phyloP scores from a whole-genome alignment of 352 stramenopile species.

The Globisporangium nodosum region DNA sequence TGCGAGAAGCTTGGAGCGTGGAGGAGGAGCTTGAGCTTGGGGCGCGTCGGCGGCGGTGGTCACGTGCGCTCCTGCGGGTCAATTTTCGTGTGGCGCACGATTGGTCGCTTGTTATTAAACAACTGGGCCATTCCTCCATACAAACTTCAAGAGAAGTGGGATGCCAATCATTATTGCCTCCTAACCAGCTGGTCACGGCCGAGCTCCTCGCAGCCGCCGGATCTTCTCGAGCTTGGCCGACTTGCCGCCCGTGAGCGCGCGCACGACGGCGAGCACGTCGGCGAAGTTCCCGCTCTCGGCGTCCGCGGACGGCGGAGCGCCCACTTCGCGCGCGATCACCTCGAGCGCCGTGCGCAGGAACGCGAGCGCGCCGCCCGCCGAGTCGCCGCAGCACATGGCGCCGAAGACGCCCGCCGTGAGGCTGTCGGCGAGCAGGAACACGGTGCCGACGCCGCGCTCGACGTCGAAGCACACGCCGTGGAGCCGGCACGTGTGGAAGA shows the following conservation, averaged over 20 bases:
- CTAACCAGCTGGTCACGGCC: too few species aligned
- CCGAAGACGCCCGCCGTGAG: conserved; percentile 77
- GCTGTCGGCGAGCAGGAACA: conserved; percentile 76
- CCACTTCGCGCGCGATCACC: conserved; percentile 64
- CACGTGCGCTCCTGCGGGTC: background rate
- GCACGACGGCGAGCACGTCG: conserved; percentile 42
- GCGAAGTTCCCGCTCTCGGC: conserved; percentile 47
- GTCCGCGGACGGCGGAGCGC: conserved; percentile 23
- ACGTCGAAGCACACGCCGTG: conserved; percentile 88
- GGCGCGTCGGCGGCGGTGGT: too few species aligned
- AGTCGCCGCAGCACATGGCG: conserved; percentile 58
- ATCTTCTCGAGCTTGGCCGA: conserved; percentile 41
- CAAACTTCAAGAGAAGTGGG: background rate
- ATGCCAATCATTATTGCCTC: too few species aligned
- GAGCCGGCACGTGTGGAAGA: conserved; percentile 86
- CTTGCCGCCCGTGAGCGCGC: conserved; percentile 33
- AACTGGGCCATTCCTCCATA: background rate
- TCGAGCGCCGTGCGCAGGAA: conserved; percentile 69
- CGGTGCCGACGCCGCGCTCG: conserved; percentile 46
- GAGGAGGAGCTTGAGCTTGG: background rate
- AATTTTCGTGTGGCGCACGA: background rate
- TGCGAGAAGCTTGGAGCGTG: background rate
- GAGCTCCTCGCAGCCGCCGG: conserved; percentile 14
- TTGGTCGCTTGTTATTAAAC: background rate
- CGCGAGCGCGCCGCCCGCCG: conserved; percentile 33